Conservation (phyloP, 495 filamentous ascomycete genomes). For the Letharia lupina region DNA sequence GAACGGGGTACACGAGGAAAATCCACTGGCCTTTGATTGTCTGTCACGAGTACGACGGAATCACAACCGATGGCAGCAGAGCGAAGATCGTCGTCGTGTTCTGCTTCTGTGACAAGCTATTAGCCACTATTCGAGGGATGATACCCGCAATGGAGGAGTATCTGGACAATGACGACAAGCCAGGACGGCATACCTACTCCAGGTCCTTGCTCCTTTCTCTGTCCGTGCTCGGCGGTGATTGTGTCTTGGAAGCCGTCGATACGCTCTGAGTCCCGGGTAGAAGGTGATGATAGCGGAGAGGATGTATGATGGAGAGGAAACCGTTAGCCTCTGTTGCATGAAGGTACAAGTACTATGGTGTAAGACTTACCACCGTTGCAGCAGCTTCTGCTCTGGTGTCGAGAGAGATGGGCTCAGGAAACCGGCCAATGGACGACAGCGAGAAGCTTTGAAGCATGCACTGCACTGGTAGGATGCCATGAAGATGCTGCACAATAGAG, state of each 20-base stretch:
- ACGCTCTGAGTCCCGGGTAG: neutral
- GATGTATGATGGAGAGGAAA: neutral
- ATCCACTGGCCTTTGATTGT: no score
- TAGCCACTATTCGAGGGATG: neutral
- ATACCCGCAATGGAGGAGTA: neutral
- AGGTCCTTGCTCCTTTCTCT: constrained; percentile 1
- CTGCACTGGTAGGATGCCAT: neutral
- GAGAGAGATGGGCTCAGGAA: neutral
- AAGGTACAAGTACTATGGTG: neutral
- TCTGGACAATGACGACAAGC: neutral
- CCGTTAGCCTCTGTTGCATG: neutral
- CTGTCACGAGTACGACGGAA: no score
- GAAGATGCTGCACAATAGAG: neutral
- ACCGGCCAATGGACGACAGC: neutral
- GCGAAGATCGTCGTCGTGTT: no score
- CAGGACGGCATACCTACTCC: constrained; percentile 2
- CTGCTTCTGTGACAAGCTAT: neutral
- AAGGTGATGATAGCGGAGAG: neutral
- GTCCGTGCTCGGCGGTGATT: neutral
- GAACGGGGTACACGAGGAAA: no score
- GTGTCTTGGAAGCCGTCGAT: constrained; percentile 1
- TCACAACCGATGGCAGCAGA: no score
- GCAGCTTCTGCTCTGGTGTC: neutral
- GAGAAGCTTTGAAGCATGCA: neutral
- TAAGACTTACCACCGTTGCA: neutral